Evolutionary conservation across 345 rosid species (phyloP).

Genomic region (Acer saccharum): DNA sequence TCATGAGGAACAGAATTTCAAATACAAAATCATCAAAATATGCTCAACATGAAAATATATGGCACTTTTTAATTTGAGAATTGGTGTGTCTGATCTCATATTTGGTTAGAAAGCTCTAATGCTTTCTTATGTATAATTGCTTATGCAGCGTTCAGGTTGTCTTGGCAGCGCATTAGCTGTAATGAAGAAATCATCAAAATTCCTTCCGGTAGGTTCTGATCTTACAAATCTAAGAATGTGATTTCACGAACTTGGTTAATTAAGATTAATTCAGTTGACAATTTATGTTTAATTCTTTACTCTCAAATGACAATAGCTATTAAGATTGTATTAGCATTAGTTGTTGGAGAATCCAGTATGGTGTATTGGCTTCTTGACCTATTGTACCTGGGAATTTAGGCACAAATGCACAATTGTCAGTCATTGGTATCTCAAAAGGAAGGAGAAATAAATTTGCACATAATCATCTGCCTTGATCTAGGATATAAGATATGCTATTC

Average conservation of each 20-base stretch:
- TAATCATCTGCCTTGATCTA: background rate
- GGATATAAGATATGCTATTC: background rate
- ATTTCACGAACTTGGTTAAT: slow-evolving; percentile 9
- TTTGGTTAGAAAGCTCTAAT: slow-evolving; percentile 8
- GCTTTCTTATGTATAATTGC: slow-evolving; percentile 25
- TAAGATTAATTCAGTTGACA: slow-evolving; percentile 5
- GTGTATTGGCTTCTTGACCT: background rate
- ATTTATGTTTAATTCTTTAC: background rate
- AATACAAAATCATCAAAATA: background rate
- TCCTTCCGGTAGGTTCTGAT: slow-evolving; percentile 75
- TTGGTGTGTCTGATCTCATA: background rate
- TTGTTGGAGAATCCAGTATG: background rate
- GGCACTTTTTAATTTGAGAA: background rate
- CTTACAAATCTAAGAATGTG: background rate
- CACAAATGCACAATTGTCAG: background rate
- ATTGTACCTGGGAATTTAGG: background rate
- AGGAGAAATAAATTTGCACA: background rate
- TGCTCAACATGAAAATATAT: background rate
- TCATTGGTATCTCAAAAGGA: background rate
- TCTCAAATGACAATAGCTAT: background rate
- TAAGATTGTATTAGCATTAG: slow-evolving; percentile 5
- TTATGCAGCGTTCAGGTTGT: slow-evolving; percentile 84
- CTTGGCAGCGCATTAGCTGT: slow-evolving; percentile 91
- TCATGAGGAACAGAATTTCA: background rate
- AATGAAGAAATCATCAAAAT: slow-evolving; percentile 92